Conservation (phyloP, 768 basidiomycete genomes). For the Amyloporia xantha region DNA sequence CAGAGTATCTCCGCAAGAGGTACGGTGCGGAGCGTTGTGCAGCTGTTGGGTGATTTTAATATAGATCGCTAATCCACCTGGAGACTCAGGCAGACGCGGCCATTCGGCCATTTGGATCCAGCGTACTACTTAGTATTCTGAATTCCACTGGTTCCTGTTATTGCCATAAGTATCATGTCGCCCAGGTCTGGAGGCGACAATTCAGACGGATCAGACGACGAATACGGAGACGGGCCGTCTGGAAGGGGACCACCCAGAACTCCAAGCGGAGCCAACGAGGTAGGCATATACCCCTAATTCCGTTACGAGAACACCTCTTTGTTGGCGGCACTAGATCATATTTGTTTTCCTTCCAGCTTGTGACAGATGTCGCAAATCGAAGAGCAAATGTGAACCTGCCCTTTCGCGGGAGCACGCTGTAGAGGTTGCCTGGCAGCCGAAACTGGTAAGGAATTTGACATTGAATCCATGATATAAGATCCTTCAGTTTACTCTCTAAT, state of each 20-base stretch:
- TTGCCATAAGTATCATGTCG: neutral
- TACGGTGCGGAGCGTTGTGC: too few species aligned
- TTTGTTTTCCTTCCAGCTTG: conserved; percentile 47
- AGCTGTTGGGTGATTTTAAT: too few species aligned
- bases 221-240: neutral
- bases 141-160: neutral
- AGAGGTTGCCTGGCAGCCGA: conserved; percentile 45
- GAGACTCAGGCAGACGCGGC: too few species aligned
- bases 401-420: conserved; percentile 62
- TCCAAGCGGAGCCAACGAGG: neutral
- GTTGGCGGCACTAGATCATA: neutral
- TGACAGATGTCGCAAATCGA: conserved; percentile 83
- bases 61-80: too few species aligned
- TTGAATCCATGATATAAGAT: neutral
- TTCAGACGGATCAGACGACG: neutral
- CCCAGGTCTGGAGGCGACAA: neutral
- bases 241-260: neutral
- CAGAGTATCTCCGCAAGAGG: too few species aligned
- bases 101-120: too few species aligned
- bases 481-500: too few species aligned
- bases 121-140: too few species aligned
- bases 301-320: too few species aligned
- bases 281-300: neutral
- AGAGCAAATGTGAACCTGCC: conserved; percentile 75
- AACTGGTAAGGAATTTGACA: conserved; percentile 4